Evolutionary conservation across 441 rosid species (phyloP), one percentile per base, ranked within the genome.

Genomic region (Eruca vesicaria): DNA sequence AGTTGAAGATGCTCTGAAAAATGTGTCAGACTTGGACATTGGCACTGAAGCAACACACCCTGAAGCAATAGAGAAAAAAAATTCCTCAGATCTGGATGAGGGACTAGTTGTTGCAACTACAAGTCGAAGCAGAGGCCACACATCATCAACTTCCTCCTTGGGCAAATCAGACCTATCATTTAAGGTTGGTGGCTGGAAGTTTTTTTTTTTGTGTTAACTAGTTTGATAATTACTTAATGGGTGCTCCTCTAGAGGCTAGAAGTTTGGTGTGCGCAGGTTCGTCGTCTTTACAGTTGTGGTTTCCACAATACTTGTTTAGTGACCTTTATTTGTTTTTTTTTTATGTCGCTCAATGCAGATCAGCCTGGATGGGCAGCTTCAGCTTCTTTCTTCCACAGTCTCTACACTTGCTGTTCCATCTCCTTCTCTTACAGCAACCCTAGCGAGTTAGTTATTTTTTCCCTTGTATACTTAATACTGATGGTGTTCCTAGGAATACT

Each of bases 391-490:
- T 76, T 93, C 99, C 55, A 84, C 94, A 2, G 89, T 93, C 76
- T 89, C 97, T 50, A 93, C 93, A 87, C 86, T 96, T 82, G 97
- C 98, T 71, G 96, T 96, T 33, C 98, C 99, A 71, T 83, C 94
- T 72, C 98, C 99, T 65, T 96, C 99, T 36, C 80, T 93, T 81
- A 93, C 93, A 33, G 98, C 99, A 79, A 91, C 97, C 77, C 82
- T 96, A 84, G 96, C 98, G 59, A 89, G 98, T 96, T 72, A 89
- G 98, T 89, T 45, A 76, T 89, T 65, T 72, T 77, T 68, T 60
- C 74, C 68, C 60, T 35, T 70, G 68, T 81, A 69, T 43, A 53
- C 26, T 8, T 63, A 56, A 23, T 50, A 35, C 60, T 55, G 52
- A 12, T n/a, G 28, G 59, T 52, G 66, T 50, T 78, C 50, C 21